phyloP scores from a whole-genome alignment of 441 rosid species.

The Gossypium gossypioides region DNA sequence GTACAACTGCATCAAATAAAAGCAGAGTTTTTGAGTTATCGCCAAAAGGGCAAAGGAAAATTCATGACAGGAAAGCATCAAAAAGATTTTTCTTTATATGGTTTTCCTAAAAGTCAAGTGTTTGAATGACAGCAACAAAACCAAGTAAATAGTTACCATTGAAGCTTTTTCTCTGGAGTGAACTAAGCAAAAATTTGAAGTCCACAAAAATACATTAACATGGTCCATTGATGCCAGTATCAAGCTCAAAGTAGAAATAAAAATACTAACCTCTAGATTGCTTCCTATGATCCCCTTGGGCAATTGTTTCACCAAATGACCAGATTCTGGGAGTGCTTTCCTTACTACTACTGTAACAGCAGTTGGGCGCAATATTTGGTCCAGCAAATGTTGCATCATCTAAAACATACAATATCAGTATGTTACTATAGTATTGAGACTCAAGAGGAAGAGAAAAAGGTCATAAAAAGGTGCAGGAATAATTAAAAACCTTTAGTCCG shows the following conservation, averaged over 20 bases:
- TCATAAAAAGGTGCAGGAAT: not conserved
- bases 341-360: constrained; percentile 40
- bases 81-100: too few relatives aligned
- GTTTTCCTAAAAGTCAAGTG: too few relatives aligned
- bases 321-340: constrained; percentile 47
- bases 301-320: constrained; percentile 33
- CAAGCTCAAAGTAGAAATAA: constrained; percentile 8
- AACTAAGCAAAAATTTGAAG: too few relatives aligned
- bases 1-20: constrained; percentile 57
- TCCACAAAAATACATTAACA: not conserved
- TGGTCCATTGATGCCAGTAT: not conserved
- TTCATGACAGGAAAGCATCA: not conserved
- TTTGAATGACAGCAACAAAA: too few relatives aligned
- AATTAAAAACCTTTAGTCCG: constrained; percentile 36
- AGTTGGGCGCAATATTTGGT: constrained; percentile 22
- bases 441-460: not conserved
- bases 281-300: constrained; percentile 33
- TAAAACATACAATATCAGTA: constrained; percentile 8
- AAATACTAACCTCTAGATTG: constrained; percentile 44
- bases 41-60: not conserved
- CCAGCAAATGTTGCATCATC: constrained; percentile 37
- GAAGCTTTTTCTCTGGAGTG: too few relatives aligned
- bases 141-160: too few relatives aligned
- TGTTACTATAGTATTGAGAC: not conserved
- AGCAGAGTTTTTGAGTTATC: constrained; percentile 1